Evolutionary conservation across 192 early-diverging fungal species (phyloP), one percentile per base, ranked within the genome.

Genomic region (Geosiphon pyriformis): DNA sequence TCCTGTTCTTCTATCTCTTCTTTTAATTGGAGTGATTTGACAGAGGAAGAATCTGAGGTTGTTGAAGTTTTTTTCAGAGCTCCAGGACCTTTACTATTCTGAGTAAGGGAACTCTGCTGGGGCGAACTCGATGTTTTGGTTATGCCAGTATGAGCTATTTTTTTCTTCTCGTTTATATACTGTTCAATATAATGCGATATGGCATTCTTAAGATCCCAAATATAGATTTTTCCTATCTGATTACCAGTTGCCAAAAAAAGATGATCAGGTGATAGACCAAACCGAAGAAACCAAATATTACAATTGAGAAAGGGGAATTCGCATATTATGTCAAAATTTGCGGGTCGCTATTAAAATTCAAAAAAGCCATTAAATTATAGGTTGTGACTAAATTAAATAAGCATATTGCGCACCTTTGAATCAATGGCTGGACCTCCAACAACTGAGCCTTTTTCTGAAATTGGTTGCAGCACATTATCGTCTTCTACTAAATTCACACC

Each of bases 281-380:
- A 66, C 20, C 52, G 27, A 42, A 66, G 20, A 55, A 66, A 66
- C 64, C 52, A 66, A 30, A 66, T 66, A 20, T 66, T 52, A 42
- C 64, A 56, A 29, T 66, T 30, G 4, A 25, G n/a, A 22, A 66
- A 66, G 34, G 31, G 31, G 11, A 66, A 66, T 66, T 55, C 64
- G 10, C 64, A 66, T 4, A 66, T 42, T 22, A 66, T 66, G n/a
- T 66, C 53, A 25, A 55, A 66, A 18, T 29, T 55, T n/a, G 64
- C 18, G 30, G 50, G 22, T 65, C 33, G 49, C 64, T 66, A 55
- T 15, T 6, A 11, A 65, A 54, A 54, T 32, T 33, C 23, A 20
- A 53, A 42, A 42, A 42, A 10, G 15, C 37, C 6, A 42, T 42
- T 15, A 42, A 42, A 42, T 42, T 10, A 42, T 42, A 42, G 37